These are phyloP conservation scores for Agapanthus africanus DNA, from an alignment of 106 monocot genomes.

Conservation along the genomic window DNA sequence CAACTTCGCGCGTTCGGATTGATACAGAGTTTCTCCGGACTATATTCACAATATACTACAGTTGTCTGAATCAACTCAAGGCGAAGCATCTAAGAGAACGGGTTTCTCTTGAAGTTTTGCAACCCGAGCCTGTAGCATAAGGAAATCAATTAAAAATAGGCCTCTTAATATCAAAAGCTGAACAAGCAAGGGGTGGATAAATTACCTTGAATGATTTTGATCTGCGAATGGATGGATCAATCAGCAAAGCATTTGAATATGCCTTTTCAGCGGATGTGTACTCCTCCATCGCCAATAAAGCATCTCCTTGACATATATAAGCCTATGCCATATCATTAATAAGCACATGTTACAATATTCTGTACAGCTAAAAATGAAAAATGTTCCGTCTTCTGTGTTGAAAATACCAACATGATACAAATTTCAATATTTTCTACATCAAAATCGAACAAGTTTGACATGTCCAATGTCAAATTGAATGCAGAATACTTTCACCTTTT, in stretches of 20 bases:
- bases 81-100: not conserved
- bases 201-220: constrained; percentile 58
- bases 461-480: no score
- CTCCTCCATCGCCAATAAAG: constrained; percentile 41
- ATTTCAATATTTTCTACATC: not conserved
- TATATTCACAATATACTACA: no score
- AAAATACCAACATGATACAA: not conserved
- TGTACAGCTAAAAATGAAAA: not conserved
- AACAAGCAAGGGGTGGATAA: no score
- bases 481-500: no score
- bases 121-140: not conserved
- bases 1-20: no score
- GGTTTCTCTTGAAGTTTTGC: constrained; percentile 10
- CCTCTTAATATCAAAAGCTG: not conserved
- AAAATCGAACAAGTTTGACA: not conserved
- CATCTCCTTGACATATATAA: constrained; percentile 63
- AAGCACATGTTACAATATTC: not conserved
- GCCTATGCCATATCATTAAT: constrained; percentile 21
- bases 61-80: no score
- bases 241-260: constrained; percentile 41
- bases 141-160: not conserved
- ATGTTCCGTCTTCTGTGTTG: not conserved
- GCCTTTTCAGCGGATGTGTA: constrained; percentile 40
- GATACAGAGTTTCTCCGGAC: no score
- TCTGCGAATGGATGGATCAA: constrained; percentile 57